Base-by-base conservation (phyloP, 306 rosid species). In the Malus orientalis region DNA sequence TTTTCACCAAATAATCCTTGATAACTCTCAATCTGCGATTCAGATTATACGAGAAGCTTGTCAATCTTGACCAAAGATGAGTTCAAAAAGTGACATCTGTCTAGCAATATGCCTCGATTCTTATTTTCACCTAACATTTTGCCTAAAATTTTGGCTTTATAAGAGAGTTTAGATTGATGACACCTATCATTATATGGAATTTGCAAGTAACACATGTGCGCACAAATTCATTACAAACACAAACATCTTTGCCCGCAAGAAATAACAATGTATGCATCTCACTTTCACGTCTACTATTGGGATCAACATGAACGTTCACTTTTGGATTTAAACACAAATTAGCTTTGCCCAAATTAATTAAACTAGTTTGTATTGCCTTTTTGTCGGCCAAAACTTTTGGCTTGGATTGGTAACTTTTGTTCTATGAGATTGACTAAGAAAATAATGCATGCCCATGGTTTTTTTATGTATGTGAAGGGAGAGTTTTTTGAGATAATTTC, bases 61-160 rank as follows among this genome's bases (percentile, higher is more conserved):
- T 59, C n/a, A 59, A 40, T 73, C 57, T 73, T 73, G 77, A 73
- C 77, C 68, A 16, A 14, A 22, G 68, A 30, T 40, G 74, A 84
- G 87, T 75, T 87, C 71, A 25, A 78, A 70, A 78, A 71, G 57
- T 3, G 78, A 80, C 86, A 85, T 74, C 71, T 83, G 89, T 85
- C 79, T 55, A 65, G 73, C 75, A 66, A 63, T 77, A 68, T 63
- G 75, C 80, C 69, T 77, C 38, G 80, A 70, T 83, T 83, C 75
- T 64, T 30, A 68, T 75, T 61, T 74, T 62, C 83, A 80, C 76
- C 83, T 69, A 81, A 77, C 86, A 77, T 82, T 44, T 75, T 60
- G 86, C 90, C 87, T 84, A 84, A 86, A 81, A 81, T 79, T 83
- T 82, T 89, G 85, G 91, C 93, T 88, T 85, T 85, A 66, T 55